phyloP scores from a whole-genome alignment of 257 asterid genomes.

The Datura wrightii region DNA sequence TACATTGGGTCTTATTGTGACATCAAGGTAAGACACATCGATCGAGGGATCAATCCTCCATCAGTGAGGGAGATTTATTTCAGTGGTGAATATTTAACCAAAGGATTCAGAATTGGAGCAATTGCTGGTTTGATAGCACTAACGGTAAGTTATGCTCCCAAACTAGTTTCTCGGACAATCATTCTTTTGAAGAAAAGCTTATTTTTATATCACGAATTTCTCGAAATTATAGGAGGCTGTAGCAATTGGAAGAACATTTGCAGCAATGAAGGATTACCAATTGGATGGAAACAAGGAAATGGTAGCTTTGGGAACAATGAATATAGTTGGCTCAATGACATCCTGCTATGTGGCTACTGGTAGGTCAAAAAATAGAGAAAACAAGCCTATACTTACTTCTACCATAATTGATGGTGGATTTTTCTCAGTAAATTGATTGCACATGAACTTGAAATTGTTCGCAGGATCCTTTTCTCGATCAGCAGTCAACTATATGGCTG shows the following conservation, averaged over 20 bases:
- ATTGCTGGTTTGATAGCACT: constrained; percentile 66
- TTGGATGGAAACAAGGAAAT: constrained; percentile 82
- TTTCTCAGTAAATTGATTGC: constrained; percentile 31
- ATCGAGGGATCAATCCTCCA: constrained; percentile 62
- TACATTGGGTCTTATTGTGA: background rate
- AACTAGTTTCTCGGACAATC: background rate
- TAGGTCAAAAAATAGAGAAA: constrained; percentile 37
- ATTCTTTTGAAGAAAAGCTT: constrained; percentile 2
- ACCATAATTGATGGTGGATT: background rate
- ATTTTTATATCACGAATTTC: background rate
- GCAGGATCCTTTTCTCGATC: constrained; percentile 55
- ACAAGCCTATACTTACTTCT: background rate
- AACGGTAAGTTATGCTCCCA: constrained; percentile 50
- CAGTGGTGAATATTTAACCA: constrained; percentile 55
- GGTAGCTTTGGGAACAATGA: constrained; percentile 83
- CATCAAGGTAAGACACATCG: constrained; percentile 57
- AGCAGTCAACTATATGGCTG: constrained; percentile 70
- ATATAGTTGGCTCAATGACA: constrained; percentile 70
- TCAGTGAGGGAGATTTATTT: constrained; percentile 58
- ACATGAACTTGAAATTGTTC: background rate
- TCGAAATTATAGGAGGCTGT: constrained; percentile 67
- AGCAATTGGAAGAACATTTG: constrained; percentile 81
- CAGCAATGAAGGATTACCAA: constrained; percentile 75
- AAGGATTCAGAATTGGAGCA: constrained; percentile 66
- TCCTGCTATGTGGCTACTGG: constrained; percentile 83